Evolutionary conservation across 106 monocot genomes (phyloP), one percentile per base, ranked within the genome.

Genomic region (Hemerocallis citrina): DNA sequence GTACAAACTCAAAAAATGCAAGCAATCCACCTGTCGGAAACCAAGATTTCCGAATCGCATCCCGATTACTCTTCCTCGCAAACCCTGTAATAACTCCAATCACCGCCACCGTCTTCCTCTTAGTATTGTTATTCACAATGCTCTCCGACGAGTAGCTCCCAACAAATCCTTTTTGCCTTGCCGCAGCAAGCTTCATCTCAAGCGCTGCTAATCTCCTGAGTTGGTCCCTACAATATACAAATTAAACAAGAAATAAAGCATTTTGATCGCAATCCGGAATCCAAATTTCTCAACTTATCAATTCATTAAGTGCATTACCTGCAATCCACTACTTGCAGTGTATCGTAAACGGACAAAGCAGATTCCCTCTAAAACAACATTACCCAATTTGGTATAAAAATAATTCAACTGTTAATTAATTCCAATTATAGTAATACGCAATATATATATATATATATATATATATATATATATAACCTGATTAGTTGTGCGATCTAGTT

Each of bases 311-410:
- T 25, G 2, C 23, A 49, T 50, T 66, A 88, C 88, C 88, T 88
- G 88, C 88, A 88, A 48, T 75, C 82, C 11, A 88, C 79, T 34
- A 88, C 75, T 45, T 88, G 83, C 58, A 88, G 54, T 5, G 88
- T 79, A 52, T 88, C 88, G 56, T 88, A 82, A 1, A 88, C 87
- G 15, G 82, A 83, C 58, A 88, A 73, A n/a, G 82, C 75, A 34
- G 75, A 72, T 28, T 76, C 68, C 29, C 79, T 76, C 87, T 88
- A 68, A 13, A 73, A 61, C 31, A 32, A 13, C 0, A 30, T 5
- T 2, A 4, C 58, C 27, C 29, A 37, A 23, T 33, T 48, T 39
- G 11, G 10, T 7, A 21, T 24, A 24, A 50, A 50, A 12, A 50
- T 2, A 50, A 19, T 20, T 37, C 1, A 35, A 36, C 15, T 7